A percentile compares a stretch with the other conserved stretches of the same genome.
These are phyloP conservation scores for Eutrema japonicum DNA, from an alignment of 345 rosid species.

Conservation along the genomic window DNA sequence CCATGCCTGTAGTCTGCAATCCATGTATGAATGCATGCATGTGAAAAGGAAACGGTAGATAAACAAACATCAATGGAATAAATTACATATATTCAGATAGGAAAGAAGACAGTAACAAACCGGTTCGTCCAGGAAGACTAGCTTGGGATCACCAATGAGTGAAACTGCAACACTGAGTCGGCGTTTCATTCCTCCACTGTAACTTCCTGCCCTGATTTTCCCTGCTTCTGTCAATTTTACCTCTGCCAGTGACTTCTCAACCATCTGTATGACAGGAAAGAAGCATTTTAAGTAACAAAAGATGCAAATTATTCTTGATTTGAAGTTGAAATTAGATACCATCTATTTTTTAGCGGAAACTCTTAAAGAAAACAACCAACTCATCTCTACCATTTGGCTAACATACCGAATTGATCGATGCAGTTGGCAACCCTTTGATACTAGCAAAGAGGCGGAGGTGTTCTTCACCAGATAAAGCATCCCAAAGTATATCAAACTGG, in stretches of 20 bases:
- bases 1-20: conserved; percentile 91
- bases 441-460: conserved; percentile 84
- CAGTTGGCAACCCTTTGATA: conserved; percentile 72
- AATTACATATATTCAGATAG: not conserved
- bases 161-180: conserved; percentile 94
- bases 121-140: conserved; percentile 88
- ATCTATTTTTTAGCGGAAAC: not conserved
- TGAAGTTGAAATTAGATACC: conserved; percentile 6
- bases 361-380: conserved; percentile 3
- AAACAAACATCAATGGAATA: not conserved
- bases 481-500: conserved; percentile 96
- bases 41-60: conserved; percentile 12
- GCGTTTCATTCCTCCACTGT: conserved; percentile 97
- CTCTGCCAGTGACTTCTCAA: conserved; percentile 66
- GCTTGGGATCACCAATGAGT: conserved; percentile 83
- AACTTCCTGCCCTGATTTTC: conserved; percentile 80
- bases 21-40: conserved; percentile 4
- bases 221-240: conserved; percentile 72
- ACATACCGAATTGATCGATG: conserved; percentile 66
- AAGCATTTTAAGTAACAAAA: conserved; percentile 5
- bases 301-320: not conserved
- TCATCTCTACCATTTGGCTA: conserved; percentile 14
- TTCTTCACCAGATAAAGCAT: conserved; percentile 80
- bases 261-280: conserved; percentile 49
- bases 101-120: conserved; percentile 45